Percentiles rank a stretch among this genome's conserved stretches.
Conservation (phyloP, 345 rosid genomes). For the Chamaenerion angustifolium region DNA sequence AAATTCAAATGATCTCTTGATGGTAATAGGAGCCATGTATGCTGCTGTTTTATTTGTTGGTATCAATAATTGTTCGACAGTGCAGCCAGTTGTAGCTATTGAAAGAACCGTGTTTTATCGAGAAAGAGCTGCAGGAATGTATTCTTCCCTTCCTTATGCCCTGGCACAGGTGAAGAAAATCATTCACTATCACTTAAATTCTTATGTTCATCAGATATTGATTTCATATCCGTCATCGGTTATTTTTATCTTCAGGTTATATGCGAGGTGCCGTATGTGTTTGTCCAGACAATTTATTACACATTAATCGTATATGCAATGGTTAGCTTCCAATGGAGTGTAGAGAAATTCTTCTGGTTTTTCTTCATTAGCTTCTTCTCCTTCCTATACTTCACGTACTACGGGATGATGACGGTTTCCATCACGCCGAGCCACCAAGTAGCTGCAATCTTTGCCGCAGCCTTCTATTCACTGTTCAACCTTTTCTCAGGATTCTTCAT, state of each 20-base stretch:
- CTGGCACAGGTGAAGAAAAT: constrained; percentile 32
- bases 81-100: constrained; percentile 34
- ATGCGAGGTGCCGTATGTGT: constrained; percentile 14
- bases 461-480: constrained; percentile 15
- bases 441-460: constrained; percentile 15
- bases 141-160: constrained; percentile 39
- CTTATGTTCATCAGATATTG: no score
- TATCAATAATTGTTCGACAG: constrained; percentile 28
- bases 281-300: constrained; percentile 12
- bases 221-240: no score
- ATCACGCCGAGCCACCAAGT: constrained; percentile 17
- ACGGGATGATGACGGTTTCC: constrained; percentile 18
- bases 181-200: not conserved
- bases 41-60: constrained; percentile 34
- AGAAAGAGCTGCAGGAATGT: constrained; percentile 53
- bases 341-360: constrained; percentile 15
- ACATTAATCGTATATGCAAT: constrained; percentile 13
- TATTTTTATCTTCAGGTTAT: constrained; percentile 8
- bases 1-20: constrained; percentile 21
- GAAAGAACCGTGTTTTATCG: constrained; percentile 56
- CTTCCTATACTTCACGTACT: constrained; percentile 18
- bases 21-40: constrained; percentile 39
- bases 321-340: constrained; percentile 12
- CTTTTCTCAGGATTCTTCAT: constrained; percentile 17
- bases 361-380: constrained; percentile 17